Evolutionary conservation across 148 eudicot genomes (phyloP), one percentile per base, ranked within the genome.

Genomic region (Limonium bicolor): DNA sequence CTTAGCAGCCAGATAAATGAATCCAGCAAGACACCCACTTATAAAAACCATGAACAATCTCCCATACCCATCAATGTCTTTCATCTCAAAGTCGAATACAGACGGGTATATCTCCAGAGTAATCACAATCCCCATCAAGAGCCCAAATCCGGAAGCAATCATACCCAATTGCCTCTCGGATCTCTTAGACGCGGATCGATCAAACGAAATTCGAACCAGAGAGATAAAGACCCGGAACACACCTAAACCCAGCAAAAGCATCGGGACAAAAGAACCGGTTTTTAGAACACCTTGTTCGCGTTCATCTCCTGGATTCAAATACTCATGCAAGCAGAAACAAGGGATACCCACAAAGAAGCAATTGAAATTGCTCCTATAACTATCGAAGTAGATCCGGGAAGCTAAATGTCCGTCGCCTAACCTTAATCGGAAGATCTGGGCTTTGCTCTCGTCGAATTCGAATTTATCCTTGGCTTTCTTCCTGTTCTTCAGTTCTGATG

Each of bases 391-490:
- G 24, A 82, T 53, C 1, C 99, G 64, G 7, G 95, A 63, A 26
- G 61, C 56, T 22, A 92, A 61, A 23, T 78, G 95, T n/a, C 73
- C 72, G 53, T 85, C 86, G 55, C 68, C 70, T 70, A 92, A 81
- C 23, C 58, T 78, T 14, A 92, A 67, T 26, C 99, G 53, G 48
- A 85, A 85, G 95, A 92, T 92, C 94, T 92, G 99, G 41, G 99
- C 99, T 59, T 92, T 92, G 48, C 36, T 66, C 49, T 92, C 99
- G 55, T 92, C 95, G 48, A 92, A 92, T 56, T 81, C 94, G 31
- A 81, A 76, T 27, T 54, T 78, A 7, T 80, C 74, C 41, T 73
- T 73, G 24, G 73, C 33, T 33, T 75, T 76, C 61, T 68, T 85
- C 55, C 94, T 76, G 72, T 73, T 77, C 54, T 57, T 84, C 9